phyloP scores from a whole-genome alignment of 2,329 filamentous ascomycete genomes.

The Spiromastix sp. region DNA sequence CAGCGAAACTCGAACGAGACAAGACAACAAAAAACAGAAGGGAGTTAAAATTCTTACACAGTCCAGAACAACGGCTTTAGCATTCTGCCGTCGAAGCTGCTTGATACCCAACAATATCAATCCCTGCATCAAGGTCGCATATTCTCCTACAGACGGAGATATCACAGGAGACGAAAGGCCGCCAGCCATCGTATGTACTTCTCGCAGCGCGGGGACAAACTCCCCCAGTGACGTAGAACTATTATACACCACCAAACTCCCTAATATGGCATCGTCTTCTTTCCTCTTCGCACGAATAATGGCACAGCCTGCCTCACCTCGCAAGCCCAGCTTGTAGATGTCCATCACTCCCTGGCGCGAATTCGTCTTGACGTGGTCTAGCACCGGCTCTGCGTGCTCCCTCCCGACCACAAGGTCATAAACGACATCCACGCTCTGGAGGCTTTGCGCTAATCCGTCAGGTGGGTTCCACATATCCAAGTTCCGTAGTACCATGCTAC shows the following conservation, averaged over 20 bases:
- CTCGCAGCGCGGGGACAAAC: conserved; percentile 58
- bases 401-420: conserved; percentile 77
- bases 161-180: conserved; percentile 76
- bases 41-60: conserved; percentile 49
- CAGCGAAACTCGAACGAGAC: not conserved
- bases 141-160: conserved; percentile 54
- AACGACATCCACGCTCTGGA: conserved; percentile 61
- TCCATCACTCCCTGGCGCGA: conserved; percentile 69
- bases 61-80: conserved; percentile 62
- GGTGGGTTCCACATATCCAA: conserved; percentile 65
- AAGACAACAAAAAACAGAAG: conserved; percentile 4
- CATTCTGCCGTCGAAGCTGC: conserved; percentile 70
- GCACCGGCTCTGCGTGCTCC: conserved; percentile 62
- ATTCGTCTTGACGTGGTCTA: conserved; percentile 63
- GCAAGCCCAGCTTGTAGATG: conserved; percentile 66
- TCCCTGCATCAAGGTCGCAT: conserved; percentile 65
- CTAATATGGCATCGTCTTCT: conserved; percentile 58
- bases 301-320: conserved; percentile 61
- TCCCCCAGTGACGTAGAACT: conserved; percentile 57
- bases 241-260: conserved; percentile 70
- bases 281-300: conserved; percentile 72
- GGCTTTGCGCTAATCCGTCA: conserved; percentile 62
- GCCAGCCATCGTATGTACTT: conserved; percentile 48
- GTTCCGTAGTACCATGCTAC: conserved; percentile 64
- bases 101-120: conserved; percentile 70